Base-by-base conservation (phyloP, 371 early-diverging fungal genomes). In the Blakeslea trispora region DNA sequence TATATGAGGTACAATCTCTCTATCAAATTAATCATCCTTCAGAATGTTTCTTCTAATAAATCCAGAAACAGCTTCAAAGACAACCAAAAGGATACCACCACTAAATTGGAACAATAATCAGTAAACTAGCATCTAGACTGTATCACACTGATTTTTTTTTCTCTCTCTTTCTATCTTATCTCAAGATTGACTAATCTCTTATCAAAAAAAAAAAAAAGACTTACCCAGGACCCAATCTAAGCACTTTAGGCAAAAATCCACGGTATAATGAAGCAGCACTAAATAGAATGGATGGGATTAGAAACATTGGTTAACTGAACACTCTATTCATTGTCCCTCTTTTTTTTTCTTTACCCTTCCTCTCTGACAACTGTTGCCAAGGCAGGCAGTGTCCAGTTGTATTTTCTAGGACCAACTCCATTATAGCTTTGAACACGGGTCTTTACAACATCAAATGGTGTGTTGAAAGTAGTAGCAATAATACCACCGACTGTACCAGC, bases 401-500 rank as follows among this genome's bases (percentile, higher is more conserved):
- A 97, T 71, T 88, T 91, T 40, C 72, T 69, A 8, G 79, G 72
- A 11, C 81, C 79, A 28, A 70, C 76, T 40, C 83, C 82, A 24
- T 82, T 71, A 64, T 95, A 86, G 69, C 89, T 90, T 76, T 98
- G 98, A 46, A 98, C 87, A 57, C 98, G 84, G 1, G 97, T 94
- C 84, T 98, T 98, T 57, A 95, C 95, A 28, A 98, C 98, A 77
- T 98, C 98, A 50, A 95, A 89, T 9, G 98, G 97, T 22, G 96
- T 97, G 76, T 98, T 98, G 52, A 95, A 65, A 42, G 91, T 82
- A 13, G 98, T 98, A 39, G 95, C 98, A 53, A 94, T 79, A 18
- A 95, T 95, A 49, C 98, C 98, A 60, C 98, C 98, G 62, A 96
- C 83, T 15, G 94, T 81, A 50, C 98, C 98, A 56, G 97, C 95